Base-by-base conservation (phyloP, 352 stramenopile genomes). In the Nothophytophthora sp. region DNA sequence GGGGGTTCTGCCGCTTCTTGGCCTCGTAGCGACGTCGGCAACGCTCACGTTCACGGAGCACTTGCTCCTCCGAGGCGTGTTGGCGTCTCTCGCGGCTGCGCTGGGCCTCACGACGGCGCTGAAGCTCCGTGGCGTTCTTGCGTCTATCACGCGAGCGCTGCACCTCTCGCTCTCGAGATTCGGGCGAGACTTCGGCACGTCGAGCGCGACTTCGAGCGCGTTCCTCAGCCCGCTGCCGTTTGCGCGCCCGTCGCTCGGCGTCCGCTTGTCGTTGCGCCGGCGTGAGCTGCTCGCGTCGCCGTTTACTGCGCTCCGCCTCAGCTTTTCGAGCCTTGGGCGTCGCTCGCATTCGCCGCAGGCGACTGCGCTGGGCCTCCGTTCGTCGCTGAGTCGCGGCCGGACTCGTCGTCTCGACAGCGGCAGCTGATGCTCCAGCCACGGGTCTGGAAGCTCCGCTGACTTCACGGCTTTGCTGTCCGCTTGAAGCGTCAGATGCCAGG, bases 21-120 rank as follows among this genome's bases (percentile, higher is more conserved):
- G 52, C 27, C 29, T 91, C 77, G 39, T 91, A 91, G 10, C 81
- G 75, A 33, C 68, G 71, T 0, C 76, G 73, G 45, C 77, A 91
- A 6, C 81, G 81, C 39, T 91, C 81, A 4, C 76, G 76, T 43
- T 91, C 81, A 18, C 70, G 72, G 2, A 69, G 5, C 24, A 72
- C 71, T 34, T 91, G 81, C 13, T 81, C 73, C 20, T 91, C 73
- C 1, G 77, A 84, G 2, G 77, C 76, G 39, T 82, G 84, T 20
- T 84, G 58, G 2, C 81, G 70, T 18, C 81, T 68, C 27, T 59
- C 50, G 10, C 74, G 72, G 52, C 77, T 89, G 0, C 81, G 63
- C 37, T 85, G 58, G 0, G 81, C 81, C 36, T 91, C 81, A n/a
- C 73, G 62, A 40, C 73, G 45, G 5, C 76, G 70, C 50, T 91